A percentile compares a stretch with the other conserved stretches of the same genome.
Evolutionary conservation across 176 grass and related monocot genomes (phyloP).

Genomic region (Chrysopogon serrulatus): DNA sequence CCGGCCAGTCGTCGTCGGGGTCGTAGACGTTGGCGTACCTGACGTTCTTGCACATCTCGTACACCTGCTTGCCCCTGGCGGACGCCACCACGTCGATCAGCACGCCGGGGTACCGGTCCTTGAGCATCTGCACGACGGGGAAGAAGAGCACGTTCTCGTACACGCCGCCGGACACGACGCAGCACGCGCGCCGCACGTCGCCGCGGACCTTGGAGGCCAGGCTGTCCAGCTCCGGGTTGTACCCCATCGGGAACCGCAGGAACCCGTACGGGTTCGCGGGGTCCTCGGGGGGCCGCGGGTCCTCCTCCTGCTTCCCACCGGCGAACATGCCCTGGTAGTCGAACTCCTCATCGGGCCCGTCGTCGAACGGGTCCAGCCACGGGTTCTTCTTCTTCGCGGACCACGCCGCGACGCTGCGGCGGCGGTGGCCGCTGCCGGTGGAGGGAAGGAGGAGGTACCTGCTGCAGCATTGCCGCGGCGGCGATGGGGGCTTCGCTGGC

Average conservation of each 20-base stretch:
- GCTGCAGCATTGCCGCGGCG: neutral
- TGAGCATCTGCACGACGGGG: slow-evolving; percentile 80
- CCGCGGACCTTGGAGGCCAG: slow-evolving; percentile 80
- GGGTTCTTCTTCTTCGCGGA: slow-evolving; percentile 78
- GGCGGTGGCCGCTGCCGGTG: neutral
- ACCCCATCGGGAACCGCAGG: slow-evolving; percentile 77
- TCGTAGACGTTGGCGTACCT: slow-evolving; percentile 73
- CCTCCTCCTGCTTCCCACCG: slow-evolving; percentile 91
- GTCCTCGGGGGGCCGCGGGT: slow-evolving; percentile 69
- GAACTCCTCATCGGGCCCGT: slow-evolving; percentile 56
- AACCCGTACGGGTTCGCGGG: slow-evolving; percentile 74
- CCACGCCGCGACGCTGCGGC: neutral
- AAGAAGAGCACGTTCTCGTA: slow-evolving; percentile 99
- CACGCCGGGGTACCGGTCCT: slow-evolving; percentile 87
- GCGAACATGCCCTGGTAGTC: slow-evolving; percentile 65
- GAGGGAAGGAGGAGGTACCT: neutral
- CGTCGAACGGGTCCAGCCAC: slow-evolving; percentile 95
- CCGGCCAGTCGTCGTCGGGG: slow-evolving; percentile 66
- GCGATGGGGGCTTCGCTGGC: neutral
- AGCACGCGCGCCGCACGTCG: slow-evolving; percentile 90
- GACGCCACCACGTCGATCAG: slow-evolving; percentile 67
- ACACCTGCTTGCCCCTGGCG: slow-evolving; percentile 76
- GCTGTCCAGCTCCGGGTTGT: slow-evolving; percentile 78
- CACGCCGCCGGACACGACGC: slow-evolving; percentile 73
- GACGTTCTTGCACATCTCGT: slow-evolving; percentile 96